A percentile compares a stretch with the other conserved stretches of the same genome.
phyloP scores from a whole-genome alignment of 2,329 filamentous ascomycete genomes.

The Colletotrichum paranaense region DNA sequence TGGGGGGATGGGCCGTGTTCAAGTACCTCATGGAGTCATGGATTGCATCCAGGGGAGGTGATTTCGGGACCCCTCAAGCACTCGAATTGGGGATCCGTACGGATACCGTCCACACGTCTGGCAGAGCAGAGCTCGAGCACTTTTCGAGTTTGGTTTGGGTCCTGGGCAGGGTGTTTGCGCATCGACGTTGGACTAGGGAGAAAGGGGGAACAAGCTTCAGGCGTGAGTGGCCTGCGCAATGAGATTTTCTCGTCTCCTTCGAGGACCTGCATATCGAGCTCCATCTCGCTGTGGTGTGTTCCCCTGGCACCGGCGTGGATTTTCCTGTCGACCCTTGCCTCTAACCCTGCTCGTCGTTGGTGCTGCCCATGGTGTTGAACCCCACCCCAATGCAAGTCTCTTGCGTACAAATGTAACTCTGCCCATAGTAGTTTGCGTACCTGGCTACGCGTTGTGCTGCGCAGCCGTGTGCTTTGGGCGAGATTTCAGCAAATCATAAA shows the following conservation, averaged over 20 bases:
- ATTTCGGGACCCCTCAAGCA: conserved; percentile 8
- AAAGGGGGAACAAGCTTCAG: conserved; percentile 36
- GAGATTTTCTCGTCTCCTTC: conserved; percentile 23
- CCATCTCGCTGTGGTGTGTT: conserved; percentile 31
- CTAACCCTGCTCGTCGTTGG: conserved; percentile 28
- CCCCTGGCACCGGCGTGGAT: conserved; percentile 33
- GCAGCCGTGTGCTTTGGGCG: not conserved
- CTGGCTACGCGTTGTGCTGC: conserved; percentile 2
- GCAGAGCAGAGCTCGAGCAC: conserved; percentile 22
- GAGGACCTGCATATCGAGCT: conserved; percentile 27
- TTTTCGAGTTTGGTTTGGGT: conserved; percentile 13
- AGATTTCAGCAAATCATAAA: not conserved
- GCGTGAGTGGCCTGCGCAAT: conserved; percentile 27
- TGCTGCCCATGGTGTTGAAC: not conserved
- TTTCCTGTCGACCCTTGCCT: conserved; percentile 23
- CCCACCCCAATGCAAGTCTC: not conserved
- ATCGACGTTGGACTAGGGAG: conserved; percentile 33
- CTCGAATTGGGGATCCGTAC: not conserved
- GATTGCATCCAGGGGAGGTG: conserved; percentile 11
- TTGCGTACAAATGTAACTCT: conserved; percentile 2
- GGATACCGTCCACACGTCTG: no score
- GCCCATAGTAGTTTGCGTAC: not conserved
- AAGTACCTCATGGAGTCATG: conserved; percentile 18
- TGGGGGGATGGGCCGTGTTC: conserved; percentile 25
- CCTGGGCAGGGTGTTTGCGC: conserved; percentile 28